A percentile compares a stretch with the other conserved stretches of the same genome.
phyloP scores from a whole-genome alignment of 2,329 filamentous ascomycete species.

The Fusarium sp. region DNA sequence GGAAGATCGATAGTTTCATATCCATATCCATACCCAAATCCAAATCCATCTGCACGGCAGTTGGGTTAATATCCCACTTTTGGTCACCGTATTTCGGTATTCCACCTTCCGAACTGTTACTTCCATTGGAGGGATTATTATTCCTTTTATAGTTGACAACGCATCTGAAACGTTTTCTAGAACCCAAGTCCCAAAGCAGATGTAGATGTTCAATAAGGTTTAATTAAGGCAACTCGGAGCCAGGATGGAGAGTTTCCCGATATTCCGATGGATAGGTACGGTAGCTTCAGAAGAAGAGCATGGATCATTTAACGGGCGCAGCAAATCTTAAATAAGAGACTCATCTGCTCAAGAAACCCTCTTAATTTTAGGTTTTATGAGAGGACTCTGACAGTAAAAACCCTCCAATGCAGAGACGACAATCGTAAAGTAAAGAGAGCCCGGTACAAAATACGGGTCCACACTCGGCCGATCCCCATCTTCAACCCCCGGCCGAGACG shows the following conservation, averaged over 20 bases:
- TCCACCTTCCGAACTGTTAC: background rate
- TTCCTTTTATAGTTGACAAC: background rate
- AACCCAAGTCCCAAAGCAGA: slow-evolving; percentile 16
- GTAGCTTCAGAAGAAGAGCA: slow-evolving; percentile 21
- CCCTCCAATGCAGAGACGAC: background rate
- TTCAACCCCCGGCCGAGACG: background rate
- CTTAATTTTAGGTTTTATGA: background rate
- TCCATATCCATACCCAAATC: background rate
- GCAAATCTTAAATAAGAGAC: background rate
- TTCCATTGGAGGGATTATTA: slow-evolving; percentile 36
- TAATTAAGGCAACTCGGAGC: slow-evolving; percentile 32
- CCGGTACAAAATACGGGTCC: background rate
- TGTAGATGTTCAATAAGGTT: slow-evolving; percentile 28
- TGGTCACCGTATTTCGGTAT: background rate
- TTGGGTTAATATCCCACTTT: slow-evolving; percentile 18
- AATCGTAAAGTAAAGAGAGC: background rate
- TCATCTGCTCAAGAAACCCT: background rate
- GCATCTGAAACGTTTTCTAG: slow-evolving; percentile 37
- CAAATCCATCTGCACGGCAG: slow-evolving; percentile 14
- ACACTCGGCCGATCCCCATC: slow-evolving; percentile 1
- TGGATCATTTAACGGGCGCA: slow-evolving; percentile 4
- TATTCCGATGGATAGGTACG: background rate
- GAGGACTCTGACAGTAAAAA: background rate
- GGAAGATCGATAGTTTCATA: slow-evolving; percentile 23
- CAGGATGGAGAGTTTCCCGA: slow-evolving; percentile 1